Evolutionary conservation across 1,284 basidiomycete species (phyloP), one percentile per base, ranked within the genome.

Genomic region (Ceratobasidium sp.): DNA sequence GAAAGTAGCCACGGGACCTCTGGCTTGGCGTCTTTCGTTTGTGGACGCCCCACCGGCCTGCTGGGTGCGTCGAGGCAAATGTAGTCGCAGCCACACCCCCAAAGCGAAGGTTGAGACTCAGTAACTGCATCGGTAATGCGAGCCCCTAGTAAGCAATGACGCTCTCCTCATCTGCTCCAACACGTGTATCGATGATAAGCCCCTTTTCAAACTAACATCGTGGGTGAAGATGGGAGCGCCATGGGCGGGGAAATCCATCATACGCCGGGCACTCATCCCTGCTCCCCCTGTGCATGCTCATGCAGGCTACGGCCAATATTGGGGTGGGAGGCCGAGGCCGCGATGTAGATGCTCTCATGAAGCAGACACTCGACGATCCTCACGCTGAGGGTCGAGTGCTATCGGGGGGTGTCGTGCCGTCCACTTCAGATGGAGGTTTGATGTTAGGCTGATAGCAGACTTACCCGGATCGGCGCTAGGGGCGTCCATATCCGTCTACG

Each of bases 111-210:
- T 38, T 38, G 35, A 38, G 35, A 38, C 35, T 38, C 35, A 38
- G 35, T 38, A 38, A 38, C 35, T 11, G 35, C 35, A 5, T 38
- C 35, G 35, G 35, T 38, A 4, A 11, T 38, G 35, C 35, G 35
- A 38, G 35, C 35, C 35, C 35, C 35, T 38, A 38, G 35, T 38
- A 38, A 38, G 35, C 35, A 38, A 38, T 38, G 35, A 38, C 35
- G 35, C 35, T 38, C 35, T 4, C 35, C 35, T 38, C 35, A 11
- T 38, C 35, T 11, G 11, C 58, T 14, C 58, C 18, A 28, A 67
- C 63, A 67, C 63, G 63, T 67, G 63, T 67, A 67, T 67, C 63
- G 63, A 67, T 67, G 38, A 26, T 43, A 49, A 41, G 63, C 63
- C 63, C 63, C 63, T 28, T 38, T 67, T 67, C 41, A 7, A 18